phyloP scores from a whole-genome alignment of 495 filamentous ascomycete species.

The Neurospora sp. region DNA sequence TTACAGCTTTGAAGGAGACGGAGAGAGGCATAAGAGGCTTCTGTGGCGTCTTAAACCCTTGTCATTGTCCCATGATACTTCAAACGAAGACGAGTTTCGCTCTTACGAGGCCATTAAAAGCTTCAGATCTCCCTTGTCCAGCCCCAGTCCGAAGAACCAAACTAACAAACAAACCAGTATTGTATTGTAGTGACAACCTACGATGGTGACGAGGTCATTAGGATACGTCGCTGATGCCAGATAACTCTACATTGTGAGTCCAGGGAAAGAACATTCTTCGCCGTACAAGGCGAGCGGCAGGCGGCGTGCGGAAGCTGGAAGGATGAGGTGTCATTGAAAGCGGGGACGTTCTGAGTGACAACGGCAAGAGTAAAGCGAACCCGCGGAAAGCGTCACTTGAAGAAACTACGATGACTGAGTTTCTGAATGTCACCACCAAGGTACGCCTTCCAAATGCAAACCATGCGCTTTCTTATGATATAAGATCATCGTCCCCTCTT shows the following conservation, averaged over 20 bases:
- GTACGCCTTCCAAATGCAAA: neutral
- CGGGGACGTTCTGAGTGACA: neutral
- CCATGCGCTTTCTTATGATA: neutral
- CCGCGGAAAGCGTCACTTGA: neutral
- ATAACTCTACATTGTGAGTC: neutral
- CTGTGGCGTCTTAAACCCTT: no score
- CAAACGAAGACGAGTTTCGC: no score
- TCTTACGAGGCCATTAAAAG: no score
- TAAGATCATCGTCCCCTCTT: neutral
- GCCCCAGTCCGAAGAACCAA: no score
- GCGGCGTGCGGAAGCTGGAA: neutral
- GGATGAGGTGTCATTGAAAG: neutral
- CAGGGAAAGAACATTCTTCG: neutral
- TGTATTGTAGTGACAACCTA: neutral
- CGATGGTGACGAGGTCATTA: no score
- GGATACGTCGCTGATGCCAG: neutral
- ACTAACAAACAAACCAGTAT: no score
- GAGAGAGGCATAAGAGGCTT: no score
- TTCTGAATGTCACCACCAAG: neutral
- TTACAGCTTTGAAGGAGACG: no score
- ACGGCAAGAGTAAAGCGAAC: neutral
- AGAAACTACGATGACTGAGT: neutral
- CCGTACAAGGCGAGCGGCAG: neutral
- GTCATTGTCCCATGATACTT: no score
- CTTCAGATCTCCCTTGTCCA: no score